phyloP scores from a whole-genome alignment of 208 protist genomes.

The Leishmania braziliensis region DNA sequence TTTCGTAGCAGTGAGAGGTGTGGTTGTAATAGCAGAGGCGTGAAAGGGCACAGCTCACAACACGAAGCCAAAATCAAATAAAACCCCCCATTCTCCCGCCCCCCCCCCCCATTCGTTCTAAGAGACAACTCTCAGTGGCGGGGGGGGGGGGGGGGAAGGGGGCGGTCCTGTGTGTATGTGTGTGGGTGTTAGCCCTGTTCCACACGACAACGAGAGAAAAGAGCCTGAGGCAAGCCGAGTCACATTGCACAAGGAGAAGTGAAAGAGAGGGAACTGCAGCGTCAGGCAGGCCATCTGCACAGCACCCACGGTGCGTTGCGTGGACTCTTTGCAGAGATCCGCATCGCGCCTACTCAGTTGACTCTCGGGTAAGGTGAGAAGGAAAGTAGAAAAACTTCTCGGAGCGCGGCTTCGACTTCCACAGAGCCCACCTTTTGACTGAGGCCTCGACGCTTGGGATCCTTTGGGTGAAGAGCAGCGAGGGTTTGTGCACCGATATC shows the following conservation, averaged over 20 bases:
- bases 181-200: not conserved
- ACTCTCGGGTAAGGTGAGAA: not conserved
- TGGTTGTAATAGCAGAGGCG: not conserved
- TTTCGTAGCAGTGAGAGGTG: not conserved
- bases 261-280: not conserved
- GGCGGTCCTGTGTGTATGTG: not conserved
- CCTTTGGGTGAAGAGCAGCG: conserved; percentile 52
- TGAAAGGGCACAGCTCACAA: too few species aligned
- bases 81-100: not conserved
- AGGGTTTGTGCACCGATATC: conserved; percentile 71
- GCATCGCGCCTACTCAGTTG: not conserved
- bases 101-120: not conserved
- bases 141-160: not conserved
- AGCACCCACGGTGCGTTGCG: not conserved
- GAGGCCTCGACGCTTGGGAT: conserved; percentile 35
- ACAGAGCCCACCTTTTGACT: conserved; percentile 30
- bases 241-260: not conserved
- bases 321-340: not conserved
- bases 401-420: conserved; percentile 14
- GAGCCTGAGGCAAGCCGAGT: not conserved
- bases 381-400: conserved; percentile 8
- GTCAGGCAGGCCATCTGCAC: not conserved
- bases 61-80: not conserved
- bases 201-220: not conserved
- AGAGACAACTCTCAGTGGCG: not conserved